Evolutionary conservation across 1,139 yeast genomes (phyloP).

Genomic region (Saccharomycopsis hybrid): DNA sequence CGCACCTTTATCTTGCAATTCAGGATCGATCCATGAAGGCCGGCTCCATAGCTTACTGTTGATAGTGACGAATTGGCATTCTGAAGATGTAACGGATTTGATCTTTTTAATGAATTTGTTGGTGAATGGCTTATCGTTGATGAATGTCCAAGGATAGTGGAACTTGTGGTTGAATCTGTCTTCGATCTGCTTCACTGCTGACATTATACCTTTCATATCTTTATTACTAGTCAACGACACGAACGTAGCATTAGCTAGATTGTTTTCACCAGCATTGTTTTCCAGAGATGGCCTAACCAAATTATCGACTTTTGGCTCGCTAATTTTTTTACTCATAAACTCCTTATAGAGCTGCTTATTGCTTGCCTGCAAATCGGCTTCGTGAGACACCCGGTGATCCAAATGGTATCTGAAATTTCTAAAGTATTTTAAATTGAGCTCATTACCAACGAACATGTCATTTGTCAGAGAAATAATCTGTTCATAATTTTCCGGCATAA

Average conservation of each 20-base stretch:
- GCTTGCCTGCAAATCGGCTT: not conserved
- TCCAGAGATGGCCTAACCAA: not conserved
- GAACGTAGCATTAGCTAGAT: conserved; percentile 64
- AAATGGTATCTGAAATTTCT: conserved; percentile 13
- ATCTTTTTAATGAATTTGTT: conserved; percentile 46
- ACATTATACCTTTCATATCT: conserved; percentile 44
- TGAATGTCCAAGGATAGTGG: conserved; percentile 72
- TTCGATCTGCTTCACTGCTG: conserved; percentile 55
- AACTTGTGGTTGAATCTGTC: conserved; percentile 58
- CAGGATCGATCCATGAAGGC: conserved; percentile 49
- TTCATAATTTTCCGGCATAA: conserved; percentile 9
- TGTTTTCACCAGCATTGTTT: conserved; percentile 26
- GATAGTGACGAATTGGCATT: conserved; percentile 52
- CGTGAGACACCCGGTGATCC: conserved; percentile 7
- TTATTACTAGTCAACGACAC: conserved; percentile 61
- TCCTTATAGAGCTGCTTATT: conserved; percentile 8
- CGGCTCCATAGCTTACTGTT: conserved; percentile 53
- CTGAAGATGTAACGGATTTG: conserved; percentile 41
- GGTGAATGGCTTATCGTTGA: conserved; percentile 64
- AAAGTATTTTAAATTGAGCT: conserved; percentile 11
- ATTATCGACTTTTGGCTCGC: conserved; percentile 37
- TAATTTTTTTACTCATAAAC: conserved; percentile 26
- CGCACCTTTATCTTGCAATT: conserved; percentile 37
- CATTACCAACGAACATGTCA: conserved; percentile 1
- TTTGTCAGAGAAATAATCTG: not conserved